Conservation (phyloP, 108 stramenopile species). For the Cyclostephanos invisitatus region DNA sequence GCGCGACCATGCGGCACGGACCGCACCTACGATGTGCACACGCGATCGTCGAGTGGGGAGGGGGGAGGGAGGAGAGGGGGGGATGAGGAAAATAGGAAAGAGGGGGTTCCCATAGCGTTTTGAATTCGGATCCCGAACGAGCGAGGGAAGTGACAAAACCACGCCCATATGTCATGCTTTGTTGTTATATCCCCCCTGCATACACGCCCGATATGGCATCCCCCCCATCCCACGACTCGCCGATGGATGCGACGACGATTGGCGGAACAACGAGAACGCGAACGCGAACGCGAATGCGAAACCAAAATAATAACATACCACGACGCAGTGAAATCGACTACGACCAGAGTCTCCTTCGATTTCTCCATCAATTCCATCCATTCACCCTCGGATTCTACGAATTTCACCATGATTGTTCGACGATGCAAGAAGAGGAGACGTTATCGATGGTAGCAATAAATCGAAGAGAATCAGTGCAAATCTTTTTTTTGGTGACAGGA, state of each 20-base stretch:
- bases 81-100: not conserved
- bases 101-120: not conserved
- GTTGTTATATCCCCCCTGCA: not conserved
- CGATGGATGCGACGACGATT: not conserved
- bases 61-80: not conserved
- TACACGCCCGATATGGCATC: not conserved
- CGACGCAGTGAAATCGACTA: slow-evolving; percentile 84
- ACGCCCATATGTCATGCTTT: not conserved
- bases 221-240: not conserved
- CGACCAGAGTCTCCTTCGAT: slow-evolving; percentile 77
- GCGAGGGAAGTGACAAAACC: not conserved
- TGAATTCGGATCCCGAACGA: not conserved
- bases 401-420: slow-evolving; percentile 53
- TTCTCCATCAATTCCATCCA: slow-evolving; percentile 63
- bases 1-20: slow-evolving; percentile 83
- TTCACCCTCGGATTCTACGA: slow-evolving; percentile 55
- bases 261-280: not conserved
- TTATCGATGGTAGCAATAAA: too few relatives aligned
- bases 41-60: not conserved
- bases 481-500: too few relatives aligned
- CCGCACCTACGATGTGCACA: slow-evolving; percentile 59
- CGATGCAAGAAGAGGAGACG: too few relatives aligned
- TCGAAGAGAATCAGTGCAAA: too few relatives aligned
- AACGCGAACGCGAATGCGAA: too few relatives aligned
- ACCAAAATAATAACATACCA: slow-evolving; percentile 59